These are phyloP conservation scores for Puccinia horiana DNA, from an alignment of 1,284 basidiomycete genomes.

Conservation along the genomic window DNA sequence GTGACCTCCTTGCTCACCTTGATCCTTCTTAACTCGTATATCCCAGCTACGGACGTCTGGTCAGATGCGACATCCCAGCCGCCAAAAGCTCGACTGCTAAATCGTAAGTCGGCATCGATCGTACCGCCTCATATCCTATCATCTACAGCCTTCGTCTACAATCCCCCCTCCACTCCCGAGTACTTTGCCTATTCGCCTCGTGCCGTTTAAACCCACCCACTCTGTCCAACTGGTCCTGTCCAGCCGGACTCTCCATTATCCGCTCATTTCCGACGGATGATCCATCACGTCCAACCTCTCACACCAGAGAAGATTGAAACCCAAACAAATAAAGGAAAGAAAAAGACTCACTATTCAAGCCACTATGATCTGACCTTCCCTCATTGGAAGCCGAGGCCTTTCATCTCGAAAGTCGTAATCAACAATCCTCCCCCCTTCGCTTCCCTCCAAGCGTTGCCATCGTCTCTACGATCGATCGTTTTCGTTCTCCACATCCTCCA, in stretches of 20 bases:
- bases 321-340: not conserved
- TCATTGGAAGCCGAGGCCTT: constrained; percentile 13
- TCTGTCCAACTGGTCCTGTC: not conserved
- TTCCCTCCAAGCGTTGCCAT: constrained; percentile 13
- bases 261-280: not conserved
- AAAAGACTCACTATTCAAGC: not conserved
- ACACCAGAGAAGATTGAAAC: not conserved
- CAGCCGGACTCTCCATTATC: not conserved
- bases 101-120: constrained; percentile 44
- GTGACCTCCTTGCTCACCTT: not conserved
- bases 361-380: not conserved
- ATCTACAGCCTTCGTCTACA: constrained; percentile 10
- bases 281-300: not conserved
- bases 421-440: not conserved
- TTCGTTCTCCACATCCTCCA: constrained; percentile 7
- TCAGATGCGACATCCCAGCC: constrained; percentile 47
- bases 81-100: constrained; percentile 49
- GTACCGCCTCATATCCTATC: constrained; percentile 24
- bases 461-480: constrained; percentile 23
- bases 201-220: not conserved
- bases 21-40: not conserved
- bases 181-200: not conserved
- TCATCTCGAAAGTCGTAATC: constrained; percentile 23
- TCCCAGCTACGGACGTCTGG: constrained; percentile 39
- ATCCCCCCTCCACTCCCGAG: constrained; percentile 3